Evolutionary conservation across 179 eudicot species (phyloP).

Genomic region (Actinidia polygama): DNA sequence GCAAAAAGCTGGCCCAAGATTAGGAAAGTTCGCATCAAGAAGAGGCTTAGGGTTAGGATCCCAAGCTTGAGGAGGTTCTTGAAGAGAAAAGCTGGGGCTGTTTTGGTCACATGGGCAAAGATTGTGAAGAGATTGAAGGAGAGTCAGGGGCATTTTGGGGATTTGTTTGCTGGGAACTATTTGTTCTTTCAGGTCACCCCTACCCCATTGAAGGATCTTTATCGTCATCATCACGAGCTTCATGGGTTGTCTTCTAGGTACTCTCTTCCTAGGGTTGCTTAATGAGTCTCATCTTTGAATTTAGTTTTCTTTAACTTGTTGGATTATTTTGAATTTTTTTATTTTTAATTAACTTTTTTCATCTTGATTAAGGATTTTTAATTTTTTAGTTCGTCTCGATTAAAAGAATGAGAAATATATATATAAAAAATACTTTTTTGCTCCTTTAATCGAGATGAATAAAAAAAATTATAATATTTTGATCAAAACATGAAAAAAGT

Average conservation of each 20-base stretch:
- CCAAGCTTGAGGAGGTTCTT: slow-evolving; percentile 57
- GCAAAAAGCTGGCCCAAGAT: slow-evolving; percentile 36
- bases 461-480: too few relatives aligned
- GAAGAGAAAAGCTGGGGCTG: slow-evolving; percentile 42
- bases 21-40: slow-evolving; percentile 33
- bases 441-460: too few relatives aligned
- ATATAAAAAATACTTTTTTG: too few relatives aligned
- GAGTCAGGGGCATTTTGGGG: slow-evolving; percentile 78
- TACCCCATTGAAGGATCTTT: slow-evolving; percentile 31
- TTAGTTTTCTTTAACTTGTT: neutral
- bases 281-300: neutral
- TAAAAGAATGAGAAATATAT: too few relatives aligned
- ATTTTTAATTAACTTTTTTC: too few relatives aligned
- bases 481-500: too few relatives aligned
- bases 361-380: too few relatives aligned
- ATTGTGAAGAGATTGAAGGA: slow-evolving; percentile 67
- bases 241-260: slow-evolving; percentile 19
- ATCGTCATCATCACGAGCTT: neutral
- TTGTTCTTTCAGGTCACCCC: slow-evolving; percentile 82
- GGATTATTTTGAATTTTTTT: neutral
- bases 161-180: slow-evolving; percentile 84
- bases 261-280: neutral
- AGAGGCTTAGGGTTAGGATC: slow-evolving; percentile 50
- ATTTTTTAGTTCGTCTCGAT: too few relatives aligned
- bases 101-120: slow-evolving; percentile 47